Percentiles rank a stretch among this genome's conserved stretches.
Evolutionary conservation across 768 basidiomycete species (phyloP).

Genomic region (Gloeophyllum trabeum): DNA sequence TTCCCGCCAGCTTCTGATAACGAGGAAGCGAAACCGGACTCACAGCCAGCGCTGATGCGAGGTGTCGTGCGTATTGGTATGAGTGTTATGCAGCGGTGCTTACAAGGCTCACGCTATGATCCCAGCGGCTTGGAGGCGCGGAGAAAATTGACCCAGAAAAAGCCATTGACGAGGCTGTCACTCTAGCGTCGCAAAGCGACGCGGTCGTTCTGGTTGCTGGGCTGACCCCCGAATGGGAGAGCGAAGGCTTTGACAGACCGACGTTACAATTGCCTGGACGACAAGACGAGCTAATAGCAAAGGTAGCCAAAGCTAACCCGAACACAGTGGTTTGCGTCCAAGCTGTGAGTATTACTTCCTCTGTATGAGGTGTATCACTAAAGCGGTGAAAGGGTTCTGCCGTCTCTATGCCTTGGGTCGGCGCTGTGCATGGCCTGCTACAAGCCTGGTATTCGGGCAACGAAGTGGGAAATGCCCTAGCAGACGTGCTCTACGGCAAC

Average conservation of each 20-base stretch:
- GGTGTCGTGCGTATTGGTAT: slow-evolving; percentile 39
- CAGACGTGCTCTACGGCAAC: slow-evolving; percentile 51
- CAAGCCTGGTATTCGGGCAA: slow-evolving; percentile 63
- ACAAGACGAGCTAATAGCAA: slow-evolving; percentile 46
- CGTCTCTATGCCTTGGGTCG: slow-evolving; percentile 66
- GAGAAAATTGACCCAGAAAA: slow-evolving; percentile 46
- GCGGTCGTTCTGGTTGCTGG: slow-evolving; percentile 50
- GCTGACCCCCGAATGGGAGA: slow-evolving; percentile 63
- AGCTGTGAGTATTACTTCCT: slow-evolving; percentile 24
- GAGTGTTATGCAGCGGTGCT: too few species aligned
- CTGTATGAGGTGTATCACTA: slow-evolving; percentile 12
- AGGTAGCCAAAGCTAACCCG: slow-evolving; percentile 40
- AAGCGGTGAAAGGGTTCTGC: slow-evolving; percentile 41
- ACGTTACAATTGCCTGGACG: slow-evolving; percentile 46
- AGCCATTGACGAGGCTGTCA: slow-evolving; percentile 45
- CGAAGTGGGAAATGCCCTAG: slow-evolving; percentile 52
- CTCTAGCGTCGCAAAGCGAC: slow-evolving; percentile 40
- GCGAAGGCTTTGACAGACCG: slow-evolving; percentile 63
- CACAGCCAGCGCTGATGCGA: slow-evolving; percentile 60
- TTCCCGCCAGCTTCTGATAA: slow-evolving; percentile 31
- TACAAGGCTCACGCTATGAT: neutral
- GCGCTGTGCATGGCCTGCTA: slow-evolving; percentile 38
- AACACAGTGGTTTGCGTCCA: slow-evolving; percentile 52
- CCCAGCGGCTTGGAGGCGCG: slow-evolving; percentile 57
- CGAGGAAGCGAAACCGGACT: slow-evolving; percentile 24